Conservation (phyloP, 2,329 filamentous ascomycete species). For the Calycina herbarum region DNA sequence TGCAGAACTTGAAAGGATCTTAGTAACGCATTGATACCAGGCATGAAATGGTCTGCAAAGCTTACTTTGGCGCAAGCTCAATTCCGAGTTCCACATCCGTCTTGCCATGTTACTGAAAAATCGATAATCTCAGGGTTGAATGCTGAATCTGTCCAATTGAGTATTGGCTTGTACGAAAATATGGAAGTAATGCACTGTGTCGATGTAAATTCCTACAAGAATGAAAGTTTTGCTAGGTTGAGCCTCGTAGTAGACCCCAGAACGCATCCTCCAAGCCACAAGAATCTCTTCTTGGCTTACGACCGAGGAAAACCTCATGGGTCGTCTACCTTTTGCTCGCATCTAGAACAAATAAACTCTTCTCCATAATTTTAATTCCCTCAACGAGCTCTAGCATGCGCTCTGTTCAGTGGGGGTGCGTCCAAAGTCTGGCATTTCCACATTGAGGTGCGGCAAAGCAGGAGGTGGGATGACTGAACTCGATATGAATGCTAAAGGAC, state of each 20-base stretch:
- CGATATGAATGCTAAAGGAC: too few species aligned
- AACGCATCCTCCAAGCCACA: slow-evolving; percentile 2
- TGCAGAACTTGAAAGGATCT: neutral
- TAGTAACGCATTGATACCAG: neutral
- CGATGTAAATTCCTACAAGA: neutral
- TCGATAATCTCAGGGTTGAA: neutral
- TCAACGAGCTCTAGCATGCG: neutral
- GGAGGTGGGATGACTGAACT: neutral
- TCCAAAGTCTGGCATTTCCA: neutral
- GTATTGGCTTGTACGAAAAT: neutral
- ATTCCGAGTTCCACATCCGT: neutral
- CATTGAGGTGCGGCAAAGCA: neutral
- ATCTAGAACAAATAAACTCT: neutral
- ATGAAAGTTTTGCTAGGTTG: neutral
- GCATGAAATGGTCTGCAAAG: neutral
- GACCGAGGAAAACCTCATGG: neutral
- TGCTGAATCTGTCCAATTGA: neutral
- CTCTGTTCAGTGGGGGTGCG: neutral
- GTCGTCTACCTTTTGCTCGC: neutral
- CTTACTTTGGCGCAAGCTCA: neutral
- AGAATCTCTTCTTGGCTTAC: neutral
- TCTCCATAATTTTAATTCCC: neutral
- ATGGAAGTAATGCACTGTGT: neutral
- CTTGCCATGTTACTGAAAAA: neutral
- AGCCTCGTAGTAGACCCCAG: neutral